Conservation (phyloP, 176 grass and related monocot species). For the Juncus inflexus region DNA sequence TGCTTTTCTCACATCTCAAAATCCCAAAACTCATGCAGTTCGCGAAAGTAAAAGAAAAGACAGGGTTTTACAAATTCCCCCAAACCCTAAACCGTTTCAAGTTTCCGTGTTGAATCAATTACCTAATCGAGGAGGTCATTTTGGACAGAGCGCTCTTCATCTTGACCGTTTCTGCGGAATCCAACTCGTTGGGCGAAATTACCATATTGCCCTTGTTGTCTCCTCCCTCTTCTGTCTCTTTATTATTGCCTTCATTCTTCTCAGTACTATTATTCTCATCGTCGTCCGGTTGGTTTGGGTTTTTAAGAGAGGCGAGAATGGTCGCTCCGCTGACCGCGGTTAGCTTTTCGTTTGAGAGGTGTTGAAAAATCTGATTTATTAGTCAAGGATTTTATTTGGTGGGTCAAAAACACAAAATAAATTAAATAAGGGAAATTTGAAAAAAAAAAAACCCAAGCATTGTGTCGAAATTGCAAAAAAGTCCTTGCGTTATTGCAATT, state of each 20-base stretch:
- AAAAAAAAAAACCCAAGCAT: neutral
- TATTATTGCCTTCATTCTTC: constrained; percentile 38
- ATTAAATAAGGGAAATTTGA: constrained; percentile 13
- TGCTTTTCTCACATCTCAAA: too few species aligned
- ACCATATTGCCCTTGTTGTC: constrained; percentile 49
- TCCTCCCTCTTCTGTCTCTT: constrained; percentile 44
- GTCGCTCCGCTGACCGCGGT: constrained; percentile 64
- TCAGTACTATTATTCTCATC: constrained; percentile 25
- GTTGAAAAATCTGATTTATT: constrained; percentile 78
- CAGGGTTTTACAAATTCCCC: too few species aligned
- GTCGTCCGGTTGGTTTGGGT: constrained; percentile 51
- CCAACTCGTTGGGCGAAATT: constrained; percentile 54
- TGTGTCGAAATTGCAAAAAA: neutral
- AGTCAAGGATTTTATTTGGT: constrained; percentile 35
- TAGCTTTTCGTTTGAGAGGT: constrained; percentile 68
- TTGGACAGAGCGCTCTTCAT: neutral
- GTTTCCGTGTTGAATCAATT: too few species aligned
- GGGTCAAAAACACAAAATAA: constrained; percentile 24
- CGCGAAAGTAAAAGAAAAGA: too few species aligned
- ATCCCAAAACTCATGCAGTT: too few species aligned
- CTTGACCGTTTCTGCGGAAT: constrained; percentile 47
- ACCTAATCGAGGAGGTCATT: too few species aligned
- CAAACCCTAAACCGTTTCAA: too few species aligned
- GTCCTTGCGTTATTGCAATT: too few species aligned
- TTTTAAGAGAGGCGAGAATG: constrained; percentile 70